These are phyloP conservation scores for Sorghum bicolor DNA, from an alignment of 176 grass and related monocot species.

Conservation along the genomic window Sorghum_bicolor_NCBIv3 NC_012878.2:58981001-58981500, in stretches of 20 bases:
- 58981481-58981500: slow-evolving; percentile 4
- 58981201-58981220: background rate
- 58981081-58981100: background rate
- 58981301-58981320: background rate
- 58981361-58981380: background rate
- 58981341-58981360: background rate
- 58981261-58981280: no score
- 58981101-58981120: background rate
- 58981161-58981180: background rate
- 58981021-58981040: background rate
- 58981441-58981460: background rate
- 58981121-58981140: background rate
- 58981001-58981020: background rate
- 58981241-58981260: no score
- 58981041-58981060: background rate
- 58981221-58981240: background rate
- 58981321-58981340: background rate
- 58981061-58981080: background rate
- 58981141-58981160: background rate
- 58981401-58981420: background rate
- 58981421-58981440: background rate
- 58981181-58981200: background rate
- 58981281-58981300: no score
- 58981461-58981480: background rate
- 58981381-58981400: background rate